These are phyloP conservation scores for Ambrosiella cleistominuta DNA, from an alignment of 2,329 filamentous ascomycete genomes.

Conservation along the genomic window DNA sequence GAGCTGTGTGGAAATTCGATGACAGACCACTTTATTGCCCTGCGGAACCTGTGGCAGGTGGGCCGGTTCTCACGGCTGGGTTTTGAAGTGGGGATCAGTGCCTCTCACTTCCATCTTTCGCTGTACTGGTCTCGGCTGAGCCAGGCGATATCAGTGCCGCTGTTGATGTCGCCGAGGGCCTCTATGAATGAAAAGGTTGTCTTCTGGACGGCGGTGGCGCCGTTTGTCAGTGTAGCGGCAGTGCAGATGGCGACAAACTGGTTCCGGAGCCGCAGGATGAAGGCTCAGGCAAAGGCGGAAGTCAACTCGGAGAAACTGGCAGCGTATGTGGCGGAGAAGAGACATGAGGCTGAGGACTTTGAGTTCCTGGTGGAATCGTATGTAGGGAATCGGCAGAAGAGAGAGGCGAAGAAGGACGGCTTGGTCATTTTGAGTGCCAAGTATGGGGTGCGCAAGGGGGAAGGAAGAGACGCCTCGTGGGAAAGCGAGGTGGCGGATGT, in stretches of 20 bases:
- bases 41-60: slow-evolving; percentile 26
- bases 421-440: slow-evolving; percentile 33
- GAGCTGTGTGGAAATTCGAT: slow-evolving; percentile 24
- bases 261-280: slow-evolving; percentile 18
- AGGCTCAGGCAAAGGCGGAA: slow-evolving; percentile 11
- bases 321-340: slow-evolving; percentile 19
- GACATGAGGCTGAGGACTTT: slow-evolving; percentile 29
- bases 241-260: slow-evolving; percentile 17
- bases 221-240: slow-evolving; percentile 24
- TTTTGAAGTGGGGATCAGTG: slow-evolving; percentile 27
- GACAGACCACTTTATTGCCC: slow-evolving; percentile 23
- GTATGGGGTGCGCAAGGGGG: slow-evolving; percentile 24
- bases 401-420: slow-evolving; percentile 20
- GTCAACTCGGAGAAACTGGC: neutral
- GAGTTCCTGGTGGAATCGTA: slow-evolving; percentile 25
- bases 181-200: slow-evolving; percentile 18
- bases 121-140: slow-evolving; percentile 30
- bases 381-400: slow-evolving; percentile 24
- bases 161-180: slow-evolving; percentile 16
- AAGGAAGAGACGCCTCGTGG: slow-evolving; percentile 15
- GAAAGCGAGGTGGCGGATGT: slow-evolving; percentile 31
- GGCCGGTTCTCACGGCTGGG: slow-evolving; percentile 27
- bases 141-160: slow-evolving; percentile 17
- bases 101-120: slow-evolving; percentile 26
- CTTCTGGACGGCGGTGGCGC: slow-evolving; percentile 24